These are phyloP conservation scores for Cucurbita pepo DNA, from an alignment of 306 rosid genomes.

Conservation along the genomic window DNA sequence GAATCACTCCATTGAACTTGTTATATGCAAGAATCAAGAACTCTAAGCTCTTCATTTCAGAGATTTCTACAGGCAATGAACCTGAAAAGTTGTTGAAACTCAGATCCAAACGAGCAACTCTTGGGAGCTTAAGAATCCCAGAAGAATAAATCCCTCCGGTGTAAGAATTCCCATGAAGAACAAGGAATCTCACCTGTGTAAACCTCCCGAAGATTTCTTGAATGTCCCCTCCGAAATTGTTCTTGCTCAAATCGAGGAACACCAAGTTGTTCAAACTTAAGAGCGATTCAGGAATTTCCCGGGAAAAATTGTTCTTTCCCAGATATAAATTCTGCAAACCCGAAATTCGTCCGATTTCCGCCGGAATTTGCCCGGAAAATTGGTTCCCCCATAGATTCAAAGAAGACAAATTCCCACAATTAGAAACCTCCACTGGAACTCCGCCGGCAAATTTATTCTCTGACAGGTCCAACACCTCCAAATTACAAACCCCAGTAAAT, in stretches of 20 bases:
- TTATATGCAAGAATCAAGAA: conserved; percentile 51
- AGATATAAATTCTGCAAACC: conserved; percentile 41
- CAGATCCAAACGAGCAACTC: conserved; percentile 42
- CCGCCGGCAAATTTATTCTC: conserved; percentile 39
- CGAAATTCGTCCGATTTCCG: conserved; percentile 42
- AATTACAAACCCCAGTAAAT: conserved; percentile 34
- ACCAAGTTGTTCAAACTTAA: conserved; percentile 33
- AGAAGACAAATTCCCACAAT: conserved; percentile 32
- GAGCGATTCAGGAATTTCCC: conserved; percentile 48
- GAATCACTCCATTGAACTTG: conserved; percentile 62
- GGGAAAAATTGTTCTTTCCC: conserved; percentile 57
- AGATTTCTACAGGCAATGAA: conserved; percentile 51
- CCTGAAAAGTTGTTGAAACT: conserved; percentile 65
- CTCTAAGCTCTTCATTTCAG: conserved; percentile 45
- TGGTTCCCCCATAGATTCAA: conserved; percentile 53
- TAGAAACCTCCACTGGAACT: conserved; percentile 39
- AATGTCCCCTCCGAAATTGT: conserved; percentile 40
- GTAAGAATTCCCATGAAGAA: conserved; percentile 52
- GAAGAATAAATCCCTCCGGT: conserved; percentile 56
- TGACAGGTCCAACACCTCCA: conserved; percentile 51
- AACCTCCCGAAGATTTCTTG: conserved; percentile 64
- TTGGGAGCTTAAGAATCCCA: conserved; percentile 53
- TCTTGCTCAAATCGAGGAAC: conserved; percentile 86
- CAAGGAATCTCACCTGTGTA: conserved; percentile 44
- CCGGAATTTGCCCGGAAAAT: conserved; percentile 49